Evolutionary conservation across 106 monocot genomes (phyloP), one percentile per base, ranked within the genome.

Genomic region (Platanthera zijinensis): DNA sequence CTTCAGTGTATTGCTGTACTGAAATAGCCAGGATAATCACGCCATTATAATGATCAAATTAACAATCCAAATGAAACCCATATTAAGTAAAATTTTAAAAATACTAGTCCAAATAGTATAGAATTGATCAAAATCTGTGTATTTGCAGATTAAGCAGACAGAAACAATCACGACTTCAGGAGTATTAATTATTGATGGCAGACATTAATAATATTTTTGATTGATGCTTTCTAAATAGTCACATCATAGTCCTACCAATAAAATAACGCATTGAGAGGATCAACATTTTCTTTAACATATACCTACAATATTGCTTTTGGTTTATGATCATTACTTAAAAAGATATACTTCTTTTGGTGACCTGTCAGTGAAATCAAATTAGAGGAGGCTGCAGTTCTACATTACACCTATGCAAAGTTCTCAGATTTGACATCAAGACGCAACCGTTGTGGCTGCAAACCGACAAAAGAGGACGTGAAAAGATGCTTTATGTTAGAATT

Each of bases 401-500:
- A 95, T 79, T 94, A 87, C 56, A 89, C 95, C 52, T 95, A 95
- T 73, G 80, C 91, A 15, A 95, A 95, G 79, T 95, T 95, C 57
- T 95, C 91, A 17, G 95, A 95, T 71, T 83, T 95, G 82, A 95
- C 89, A 59, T 91, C 91, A 78, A 87, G 95, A 71, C 87, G 95
- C 73, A 91, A 91, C 73, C 82, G 91, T 7, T 95, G 95, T 78
- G 89, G 87, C 8, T 95, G 95, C 82, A 95, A 95, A 75, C 95
- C 95, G 10, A 95, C 95, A 74, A 94, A 85, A 59, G 94, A 94
- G 30, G 94, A 94, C 80, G 89, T 91, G 39, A 94, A 94, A 73
- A 82, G 91, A 83, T 94, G 94, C 62, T 94, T 94, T 85, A 94
- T 94, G 82, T 77, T 94, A 77, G 94, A 94, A 68, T 94, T 94